Evolutionary conservation across 352 stramenopile species (phyloP).

Genomic region (Globisporangium uncinulatum): DNA sequence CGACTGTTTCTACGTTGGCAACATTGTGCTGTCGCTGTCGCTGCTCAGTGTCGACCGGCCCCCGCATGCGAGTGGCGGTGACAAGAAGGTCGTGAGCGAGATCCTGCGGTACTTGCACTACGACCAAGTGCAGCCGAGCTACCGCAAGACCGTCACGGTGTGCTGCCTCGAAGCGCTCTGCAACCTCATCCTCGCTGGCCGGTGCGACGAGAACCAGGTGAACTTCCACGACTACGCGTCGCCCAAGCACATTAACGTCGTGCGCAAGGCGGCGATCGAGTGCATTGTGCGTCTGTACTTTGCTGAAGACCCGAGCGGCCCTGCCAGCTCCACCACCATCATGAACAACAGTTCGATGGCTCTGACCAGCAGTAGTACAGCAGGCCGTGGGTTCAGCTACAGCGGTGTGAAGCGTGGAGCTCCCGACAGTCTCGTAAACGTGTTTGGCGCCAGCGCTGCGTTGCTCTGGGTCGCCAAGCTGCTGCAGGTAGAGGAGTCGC

Average conservation of each 20-base stretch:
- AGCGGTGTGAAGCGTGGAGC: conserved; percentile 8
- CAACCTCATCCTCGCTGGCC: conserved; percentile 64
- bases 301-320: conserved; percentile 52
- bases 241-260: conserved; percentile 61
- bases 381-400: conserved; percentile 4
- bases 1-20: conserved; percentile 83
- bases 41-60: conserved; percentile 58
- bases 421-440: conserved; percentile 35
- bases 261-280: conserved; percentile 81
- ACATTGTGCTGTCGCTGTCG: conserved; percentile 68
- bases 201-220: conserved; percentile 61
- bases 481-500: conserved; percentile 57
- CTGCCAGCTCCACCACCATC: conserved; percentile 8
- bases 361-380: conserved; percentile 3
- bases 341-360: conserved; percentile 9
- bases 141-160: conserved; percentile 75
- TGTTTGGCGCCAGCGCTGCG: conserved; percentile 60
- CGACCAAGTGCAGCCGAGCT: conserved; percentile 80
- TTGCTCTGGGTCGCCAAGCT: conserved; percentile 66
- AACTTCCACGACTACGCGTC: conserved; percentile 72
- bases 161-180: conserved; percentile 79
- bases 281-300: conserved; percentile 83
- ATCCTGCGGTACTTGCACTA: conserved; percentile 81
- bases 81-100: conserved; percentile 54
- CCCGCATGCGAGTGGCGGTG: conserved; percentile 28